phyloP scores from a whole-genome alignment of 768 basidiomycete genomes.

The Pleurotus sapidus region DNA sequence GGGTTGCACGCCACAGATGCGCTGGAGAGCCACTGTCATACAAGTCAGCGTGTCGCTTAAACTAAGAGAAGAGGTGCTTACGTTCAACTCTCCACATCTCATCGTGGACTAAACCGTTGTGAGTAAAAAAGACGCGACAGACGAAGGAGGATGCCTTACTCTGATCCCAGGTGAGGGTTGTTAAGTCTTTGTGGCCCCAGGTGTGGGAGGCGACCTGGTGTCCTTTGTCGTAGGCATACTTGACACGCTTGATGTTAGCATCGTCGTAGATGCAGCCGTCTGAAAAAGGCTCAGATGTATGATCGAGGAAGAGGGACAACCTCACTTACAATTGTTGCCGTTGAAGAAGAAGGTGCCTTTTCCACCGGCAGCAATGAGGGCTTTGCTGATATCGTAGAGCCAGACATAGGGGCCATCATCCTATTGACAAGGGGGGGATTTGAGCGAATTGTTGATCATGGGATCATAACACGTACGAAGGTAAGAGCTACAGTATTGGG shows the following conservation, averaged over 20 bases:
- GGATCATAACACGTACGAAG: conserved; percentile 26
- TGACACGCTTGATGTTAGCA: conserved; percentile 21
- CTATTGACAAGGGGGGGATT: conserved; percentile 13
- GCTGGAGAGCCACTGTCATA: conserved; percentile 25
- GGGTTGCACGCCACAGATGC: conserved; percentile 31
- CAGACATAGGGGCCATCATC: conserved; percentile 42
- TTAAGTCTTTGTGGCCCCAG: conserved; percentile 40
- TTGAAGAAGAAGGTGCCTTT: conserved; percentile 28
- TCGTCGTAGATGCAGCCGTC: conserved; percentile 36
- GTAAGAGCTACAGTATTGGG: conserved; percentile 38
- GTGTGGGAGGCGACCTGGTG: conserved; percentile 45
- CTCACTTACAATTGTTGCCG: conserved; percentile 14
- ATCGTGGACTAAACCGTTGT: conserved; percentile 31
- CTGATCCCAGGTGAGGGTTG: conserved; percentile 27
- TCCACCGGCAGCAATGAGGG: conserved; percentile 19
- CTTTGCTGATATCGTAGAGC: conserved; percentile 29
- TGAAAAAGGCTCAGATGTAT: conserved; percentile 7
- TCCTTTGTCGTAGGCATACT: conserved; percentile 35
- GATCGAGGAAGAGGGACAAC: neutral
- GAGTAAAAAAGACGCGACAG: neutral
- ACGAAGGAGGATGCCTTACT: conserved; percentile 15
- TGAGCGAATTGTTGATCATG: neutral
- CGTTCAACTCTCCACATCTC: conserved; percentile 45
- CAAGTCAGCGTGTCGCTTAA: neutral
- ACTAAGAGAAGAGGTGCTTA: conserved; percentile 15